Evolutionary conservation across 106 monocot genomes (phyloP).

Genomic region (Xerophyta viscosa): DNA sequence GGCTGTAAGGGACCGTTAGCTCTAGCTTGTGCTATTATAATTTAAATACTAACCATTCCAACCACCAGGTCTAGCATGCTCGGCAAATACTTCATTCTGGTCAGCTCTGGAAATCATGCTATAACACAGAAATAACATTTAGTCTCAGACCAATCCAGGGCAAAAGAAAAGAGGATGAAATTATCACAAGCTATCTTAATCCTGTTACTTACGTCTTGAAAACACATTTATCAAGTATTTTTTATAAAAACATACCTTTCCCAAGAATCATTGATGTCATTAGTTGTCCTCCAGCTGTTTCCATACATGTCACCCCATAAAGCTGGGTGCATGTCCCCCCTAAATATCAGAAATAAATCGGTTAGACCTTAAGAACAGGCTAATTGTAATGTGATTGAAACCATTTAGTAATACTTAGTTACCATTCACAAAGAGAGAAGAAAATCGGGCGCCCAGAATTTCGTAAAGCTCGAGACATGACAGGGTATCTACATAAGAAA

Average conservation of each 20-base stretch:
- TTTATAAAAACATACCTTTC: constrained; percentile 26
- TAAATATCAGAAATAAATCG: constrained; percentile 5
- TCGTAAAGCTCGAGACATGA: constrained; percentile 63
- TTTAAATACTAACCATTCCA: constrained; percentile 62
- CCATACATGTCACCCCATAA: constrained; percentile 47
- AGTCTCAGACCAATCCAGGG: too few relatives aligned
- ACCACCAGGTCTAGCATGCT: constrained; percentile 71
- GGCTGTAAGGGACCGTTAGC: too few relatives aligned
- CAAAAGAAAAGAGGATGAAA: too few relatives aligned
- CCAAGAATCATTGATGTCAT: constrained; percentile 63
- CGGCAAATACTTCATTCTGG: constrained; percentile 73
- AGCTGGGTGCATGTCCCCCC: constrained; percentile 78
- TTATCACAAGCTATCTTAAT: too few relatives aligned
- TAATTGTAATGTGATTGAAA: too few relatives aligned
- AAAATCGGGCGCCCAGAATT: constrained; percentile 51
- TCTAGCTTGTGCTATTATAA: too few relatives aligned
- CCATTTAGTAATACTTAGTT: constrained; percentile 1
- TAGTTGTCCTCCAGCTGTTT: constrained; percentile 84
- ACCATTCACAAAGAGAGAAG: constrained; percentile 89
- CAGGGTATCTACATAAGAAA: constrained; percentile 37
- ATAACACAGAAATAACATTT: not conserved
- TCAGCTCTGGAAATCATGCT: constrained; percentile 76
- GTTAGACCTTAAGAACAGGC: not conserved
- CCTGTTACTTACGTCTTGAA: too few relatives aligned
- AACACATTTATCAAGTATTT: too few relatives aligned